Percentiles rank a stretch among this genome's conserved stretches.
phyloP scores from a whole-genome alignment of 192 early-diverging fungal genomes.

The Chytriomyces confervae region DNA sequence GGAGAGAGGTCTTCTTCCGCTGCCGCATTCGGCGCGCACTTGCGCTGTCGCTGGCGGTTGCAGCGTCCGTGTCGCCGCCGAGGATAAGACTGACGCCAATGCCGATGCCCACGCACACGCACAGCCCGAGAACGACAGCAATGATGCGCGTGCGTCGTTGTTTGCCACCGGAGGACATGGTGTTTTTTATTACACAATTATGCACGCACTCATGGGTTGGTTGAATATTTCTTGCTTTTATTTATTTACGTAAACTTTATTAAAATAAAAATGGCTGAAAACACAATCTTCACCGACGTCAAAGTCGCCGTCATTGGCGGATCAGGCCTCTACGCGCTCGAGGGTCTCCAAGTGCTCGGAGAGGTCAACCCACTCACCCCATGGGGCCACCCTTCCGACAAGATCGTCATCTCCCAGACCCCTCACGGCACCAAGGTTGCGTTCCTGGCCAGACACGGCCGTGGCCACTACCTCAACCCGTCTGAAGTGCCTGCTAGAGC shows the following conservation, averaged over 20 bases:
- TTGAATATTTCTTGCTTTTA: too few relatives aligned
- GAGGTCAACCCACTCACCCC: slow-evolving; percentile 86
- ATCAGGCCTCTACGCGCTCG: slow-evolving; percentile 21
- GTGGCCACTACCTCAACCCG: slow-evolving; percentile 70
- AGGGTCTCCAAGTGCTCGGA: slow-evolving; percentile 77
- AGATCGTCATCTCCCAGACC: slow-evolving; percentile 81
- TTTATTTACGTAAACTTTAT: too few relatives aligned
- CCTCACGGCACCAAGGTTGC: slow-evolving; percentile 82
- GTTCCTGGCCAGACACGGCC: slow-evolving; percentile 96
- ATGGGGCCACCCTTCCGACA: slow-evolving; percentile 82
- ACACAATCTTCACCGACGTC: slow-evolving; percentile 8
- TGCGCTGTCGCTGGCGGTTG: not conserved
- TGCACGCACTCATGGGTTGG: too few relatives aligned
- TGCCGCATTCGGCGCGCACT: not conserved
- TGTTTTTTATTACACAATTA: too few relatives aligned
- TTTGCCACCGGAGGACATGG: too few relatives aligned
- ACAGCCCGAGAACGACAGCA: too few relatives aligned
- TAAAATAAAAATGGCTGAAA: too few relatives aligned
- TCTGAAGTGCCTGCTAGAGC: slow-evolving; percentile 80
- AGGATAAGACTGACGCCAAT: not conserved
- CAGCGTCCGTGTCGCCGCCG: not conserved
- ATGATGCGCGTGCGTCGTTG: too few relatives aligned
- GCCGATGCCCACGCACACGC: not conserved
- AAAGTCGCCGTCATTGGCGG: slow-evolving; percentile 79
- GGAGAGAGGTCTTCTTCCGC: not conserved